Base-by-base conservation (phyloP, 1,284 basidiomycete species). In the Neolentinus lepideus region DNA sequence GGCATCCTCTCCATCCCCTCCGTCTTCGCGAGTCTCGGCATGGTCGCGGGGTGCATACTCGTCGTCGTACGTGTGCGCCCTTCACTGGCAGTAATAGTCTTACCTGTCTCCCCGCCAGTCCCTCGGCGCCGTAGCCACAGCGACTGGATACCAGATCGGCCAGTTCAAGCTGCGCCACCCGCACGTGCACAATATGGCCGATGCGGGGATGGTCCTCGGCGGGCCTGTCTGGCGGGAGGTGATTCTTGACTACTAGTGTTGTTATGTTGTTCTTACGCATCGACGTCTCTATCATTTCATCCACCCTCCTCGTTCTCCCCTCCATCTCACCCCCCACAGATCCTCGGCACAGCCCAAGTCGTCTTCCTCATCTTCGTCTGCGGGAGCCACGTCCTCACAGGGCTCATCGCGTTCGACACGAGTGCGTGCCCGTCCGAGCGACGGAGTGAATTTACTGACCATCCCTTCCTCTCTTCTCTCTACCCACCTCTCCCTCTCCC, bases 171-270 rank as follows among this genome's bases (percentile, higher is more conserved):
- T 68, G 31, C 62, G 66, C 9, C 68, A 69, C 53, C 66, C 67
- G 4, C 67, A 69, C 25, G 66, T 69, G 10, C 67, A 69, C 57
- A 69, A 69, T 31, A 69, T 69, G 67, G 67, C 67, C 4, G 51
- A 52, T 19, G 51, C 51, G 11, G 51, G 51, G 12, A 31, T 33
- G 33, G 33, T 52, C 51, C 21, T 52, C 27, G 21, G 21, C 22
- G 51, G 51, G 16, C 51, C 51, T 3, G 31, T 52, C 3, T 24
- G 51, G 27, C 4, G 51, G n/a, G 51, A 52, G 25, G 43, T 46
- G 29, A 4, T 4, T 31, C 12, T 31, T 4, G 29, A 6, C 29
- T 6, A 31, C 6, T n/a, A n/a, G n/a, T n/a, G n/a, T n/a, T n/a
- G n/a, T n/a, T n/a, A n/a, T n/a, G n/a, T n/a, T n/a, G n/a, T n/a